Conservation (phyloP, 768 basidiomycete genomes). For the Mycena pura region DNA sequence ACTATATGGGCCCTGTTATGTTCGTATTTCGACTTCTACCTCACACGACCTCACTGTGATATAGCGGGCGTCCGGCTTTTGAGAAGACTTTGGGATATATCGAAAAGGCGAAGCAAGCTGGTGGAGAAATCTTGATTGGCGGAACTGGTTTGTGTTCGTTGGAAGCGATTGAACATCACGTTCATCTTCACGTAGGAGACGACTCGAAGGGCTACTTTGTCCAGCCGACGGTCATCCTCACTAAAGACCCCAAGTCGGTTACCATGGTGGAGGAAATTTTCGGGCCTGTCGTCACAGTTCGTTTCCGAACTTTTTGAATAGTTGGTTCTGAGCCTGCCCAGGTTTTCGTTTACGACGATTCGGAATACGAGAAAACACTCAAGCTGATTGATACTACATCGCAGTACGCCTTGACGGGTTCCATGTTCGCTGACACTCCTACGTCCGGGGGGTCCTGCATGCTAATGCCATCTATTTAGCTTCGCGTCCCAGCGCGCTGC, state of each 20-base stretch:
- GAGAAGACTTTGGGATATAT: conserved; percentile 88
- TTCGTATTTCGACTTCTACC: conserved; percentile 44
- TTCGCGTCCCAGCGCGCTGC: conserved; percentile 85
- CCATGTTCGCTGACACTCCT: conserved; percentile 66
- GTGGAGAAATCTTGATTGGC: conserved; percentile 89
- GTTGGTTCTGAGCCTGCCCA: conserved; percentile 32
- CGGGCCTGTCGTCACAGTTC: conserved; percentile 91
- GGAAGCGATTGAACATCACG: not conserved
- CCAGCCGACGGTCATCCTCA: conserved; percentile 93
- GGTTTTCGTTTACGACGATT: conserved; percentile 91
- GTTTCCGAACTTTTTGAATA: conserved; percentile 23
- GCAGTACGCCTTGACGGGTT: conserved; percentile 91
- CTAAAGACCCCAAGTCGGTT: conserved; percentile 85
- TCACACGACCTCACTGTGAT: conserved; percentile 4
- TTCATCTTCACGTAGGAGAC: conserved; percentile 58
- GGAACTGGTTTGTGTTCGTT: conserved; percentile 63
- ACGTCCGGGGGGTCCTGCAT: not conserved
- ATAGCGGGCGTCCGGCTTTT: conserved; percentile 83
- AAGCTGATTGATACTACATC: conserved; percentile 88
- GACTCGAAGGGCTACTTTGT: conserved; percentile 93
- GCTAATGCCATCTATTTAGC: conserved; percentile 39
- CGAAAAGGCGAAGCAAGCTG: conserved; percentile 83
- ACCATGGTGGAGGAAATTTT: conserved; percentile 97
- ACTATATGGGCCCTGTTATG: conserved; percentile 99
- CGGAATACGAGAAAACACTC: conserved; percentile 84